Percentiles rank a stretch among this genome's conserved stretches.
Evolutionary conservation across 2,329 filamentous ascomycete species (phyloP).

Genomic region (Cercospora zeae-maydis): DNA sequence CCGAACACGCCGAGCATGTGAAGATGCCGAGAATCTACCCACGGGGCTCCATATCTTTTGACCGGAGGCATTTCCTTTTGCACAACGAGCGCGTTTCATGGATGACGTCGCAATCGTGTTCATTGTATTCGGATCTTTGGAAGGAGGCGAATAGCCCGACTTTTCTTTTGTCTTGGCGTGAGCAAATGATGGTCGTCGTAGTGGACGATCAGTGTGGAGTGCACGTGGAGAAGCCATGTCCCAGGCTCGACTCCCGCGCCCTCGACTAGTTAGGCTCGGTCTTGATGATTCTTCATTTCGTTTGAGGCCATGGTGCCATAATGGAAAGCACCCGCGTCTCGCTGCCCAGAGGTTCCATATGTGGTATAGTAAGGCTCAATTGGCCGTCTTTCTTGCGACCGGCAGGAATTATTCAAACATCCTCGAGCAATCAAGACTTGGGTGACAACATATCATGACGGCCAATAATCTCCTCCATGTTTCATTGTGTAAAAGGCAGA

Average conservation of each 20-base stretch:
- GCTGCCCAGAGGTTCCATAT: too few species aligned
- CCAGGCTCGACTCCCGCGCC: too few species aligned
- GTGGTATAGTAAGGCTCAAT: too few species aligned
- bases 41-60: background rate
- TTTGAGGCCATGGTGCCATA: too few species aligned
- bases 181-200: background rate
- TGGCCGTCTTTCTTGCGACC: too few species aligned
- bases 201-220: background rate
- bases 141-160: background rate
- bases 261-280: background rate
- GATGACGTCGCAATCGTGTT: background rate
- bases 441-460: too few species aligned
- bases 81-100: background rate
- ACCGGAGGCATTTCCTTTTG: background rate
- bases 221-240: background rate
- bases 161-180: background rate
- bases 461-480: too few species aligned
- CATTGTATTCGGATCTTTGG: background rate
- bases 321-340: too few species aligned
- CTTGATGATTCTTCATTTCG: background rate
- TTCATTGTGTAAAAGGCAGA: too few species aligned
- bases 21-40: background rate
- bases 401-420: too few species aligned
- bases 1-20: background rate
- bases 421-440: too few species aligned